Evolutionary conservation across 305 asterid species (phyloP).

Genomic region (Fraxinus nigra): DNA sequence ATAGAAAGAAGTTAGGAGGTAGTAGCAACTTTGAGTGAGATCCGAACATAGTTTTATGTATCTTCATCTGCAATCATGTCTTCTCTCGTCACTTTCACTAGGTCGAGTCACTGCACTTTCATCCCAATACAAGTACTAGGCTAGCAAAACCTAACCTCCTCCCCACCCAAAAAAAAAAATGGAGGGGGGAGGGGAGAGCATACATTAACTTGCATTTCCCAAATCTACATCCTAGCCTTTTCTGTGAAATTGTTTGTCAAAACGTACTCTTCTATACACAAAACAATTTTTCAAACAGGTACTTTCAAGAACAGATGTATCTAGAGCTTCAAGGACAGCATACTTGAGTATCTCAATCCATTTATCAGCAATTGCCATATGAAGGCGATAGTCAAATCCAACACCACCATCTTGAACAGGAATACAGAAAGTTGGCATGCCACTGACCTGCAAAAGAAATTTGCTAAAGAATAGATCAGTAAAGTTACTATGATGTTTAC

Average conservation of each 20-base stretch:
- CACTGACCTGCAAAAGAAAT: conserved; percentile 75
- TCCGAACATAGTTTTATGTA: not conserved
- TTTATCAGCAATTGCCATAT: conserved; percentile 98
- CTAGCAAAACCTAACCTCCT: not conserved
- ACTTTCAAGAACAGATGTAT: conserved; percentile 18
- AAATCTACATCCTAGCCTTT: conserved; percentile 3
- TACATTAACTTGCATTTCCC: not conserved
- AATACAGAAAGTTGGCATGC: conserved; percentile 96
- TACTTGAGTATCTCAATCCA: conserved; percentile 97
- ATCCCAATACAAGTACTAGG: not conserved
- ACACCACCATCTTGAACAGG: conserved; percentile 95
- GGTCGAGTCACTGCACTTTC: not conserved
- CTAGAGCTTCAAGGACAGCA: conserved; percentile 30
- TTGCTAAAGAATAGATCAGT: conserved; percentile 17
- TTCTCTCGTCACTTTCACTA: not conserved
- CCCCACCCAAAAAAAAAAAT: not conserved
- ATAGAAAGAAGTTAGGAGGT: not conserved
- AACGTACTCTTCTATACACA: not conserved
- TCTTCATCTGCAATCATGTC: not conserved
- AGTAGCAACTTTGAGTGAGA: not conserved
- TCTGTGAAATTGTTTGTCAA: not conserved
- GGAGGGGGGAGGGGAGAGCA: not conserved
- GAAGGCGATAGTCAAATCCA: conserved; percentile 97
- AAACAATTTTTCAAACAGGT: conserved; percentile 6
- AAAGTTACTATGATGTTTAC: conserved; percentile 9